Conservation (phyloP, 2,329 filamentous ascomycete genomes). For the Fonsecaea multimorphosa region DNA sequence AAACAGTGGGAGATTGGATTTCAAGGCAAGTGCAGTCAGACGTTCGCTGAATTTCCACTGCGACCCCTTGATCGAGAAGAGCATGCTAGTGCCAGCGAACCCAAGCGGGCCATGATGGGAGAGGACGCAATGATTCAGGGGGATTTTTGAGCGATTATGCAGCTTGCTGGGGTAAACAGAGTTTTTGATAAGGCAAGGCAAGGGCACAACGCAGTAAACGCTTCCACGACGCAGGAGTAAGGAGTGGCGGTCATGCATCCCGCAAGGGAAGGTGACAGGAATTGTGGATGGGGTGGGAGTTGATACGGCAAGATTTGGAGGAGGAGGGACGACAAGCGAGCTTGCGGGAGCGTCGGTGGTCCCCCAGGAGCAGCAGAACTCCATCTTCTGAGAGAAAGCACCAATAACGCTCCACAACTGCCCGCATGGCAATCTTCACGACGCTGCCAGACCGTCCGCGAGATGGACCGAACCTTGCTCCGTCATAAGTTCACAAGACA, state of each 20-base stretch:
- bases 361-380: neutral
- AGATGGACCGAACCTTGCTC: neutral
- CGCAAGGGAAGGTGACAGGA: slow-evolving; percentile 15
- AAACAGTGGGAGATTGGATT: neutral
- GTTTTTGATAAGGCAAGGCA: neutral
- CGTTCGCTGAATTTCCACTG: neutral
- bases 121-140: neutral
- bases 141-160: neutral
- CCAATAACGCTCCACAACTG: slow-evolving; percentile 8
- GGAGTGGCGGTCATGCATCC: slow-evolving; percentile 2
- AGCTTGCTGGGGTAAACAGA: neutral
- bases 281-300: neutral
- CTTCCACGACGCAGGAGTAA: slow-evolving; percentile 7
- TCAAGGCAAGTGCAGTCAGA: neutral
- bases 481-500: neutral
- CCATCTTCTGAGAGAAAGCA: slow-evolving; percentile 5
- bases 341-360: neutral
- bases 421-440: neutral
- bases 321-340: neutral
- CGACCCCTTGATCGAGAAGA: neutral
- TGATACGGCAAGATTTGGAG: neutral
- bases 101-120: neutral
- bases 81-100: neutral
- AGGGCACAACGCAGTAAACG: neutral
- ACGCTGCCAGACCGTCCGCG: neutral